Conservation (phyloP, 2,329 filamentous ascomycete species). For the Nigrograna mackinnonii region DNA sequence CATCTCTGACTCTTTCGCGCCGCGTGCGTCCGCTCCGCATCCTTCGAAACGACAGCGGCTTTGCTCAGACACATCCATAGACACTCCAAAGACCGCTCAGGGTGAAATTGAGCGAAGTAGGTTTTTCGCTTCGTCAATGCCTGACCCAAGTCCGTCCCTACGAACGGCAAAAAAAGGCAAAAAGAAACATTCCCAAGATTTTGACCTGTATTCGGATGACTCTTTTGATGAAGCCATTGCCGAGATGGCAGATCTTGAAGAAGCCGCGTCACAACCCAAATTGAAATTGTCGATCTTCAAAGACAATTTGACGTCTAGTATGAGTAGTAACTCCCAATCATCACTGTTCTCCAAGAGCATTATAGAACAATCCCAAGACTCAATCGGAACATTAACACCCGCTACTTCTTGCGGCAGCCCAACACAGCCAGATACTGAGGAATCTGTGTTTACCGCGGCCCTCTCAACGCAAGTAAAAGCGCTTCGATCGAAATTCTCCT, state of each 20-base stretch:
- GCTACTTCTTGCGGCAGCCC: slow-evolving; percentile 33
- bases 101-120: slow-evolving; percentile 44
- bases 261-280: slow-evolving; percentile 31
- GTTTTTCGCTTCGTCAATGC: slow-evolving; percentile 44
- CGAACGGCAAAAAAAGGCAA: slow-evolving; percentile 35
- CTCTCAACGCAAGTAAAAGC: slow-evolving; percentile 31
- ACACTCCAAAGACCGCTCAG: slow-evolving; percentile 27
- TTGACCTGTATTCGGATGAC: slow-evolving; percentile 54
- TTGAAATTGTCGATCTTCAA: slow-evolving; percentile 35
- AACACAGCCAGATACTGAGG: slow-evolving; percentile 14
- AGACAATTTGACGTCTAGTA: slow-evolving; percentile 20
- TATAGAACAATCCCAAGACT: slow-evolving; percentile 28
- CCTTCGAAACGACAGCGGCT: slow-evolving; percentile 49
- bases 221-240: slow-evolving; percentile 49
- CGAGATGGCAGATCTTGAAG: slow-evolving; percentile 35
- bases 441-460: slow-evolving; percentile 25
- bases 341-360: slow-evolving; percentile 10
- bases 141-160: slow-evolving; percentile 46
- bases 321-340: slow-evolving; percentile 4
- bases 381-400: slow-evolving; percentile 30
- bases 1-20: slow-evolving; percentile 40
- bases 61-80: slow-evolving; percentile 44
- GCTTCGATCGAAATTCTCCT: slow-evolving; percentile 35
- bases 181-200: slow-evolving; percentile 40
- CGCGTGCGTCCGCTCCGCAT: slow-evolving; percentile 47